Evolutionary conservation across 371 early-diverging fungal species (phyloP).

Genomic region (Mortierella sp.): DNA sequence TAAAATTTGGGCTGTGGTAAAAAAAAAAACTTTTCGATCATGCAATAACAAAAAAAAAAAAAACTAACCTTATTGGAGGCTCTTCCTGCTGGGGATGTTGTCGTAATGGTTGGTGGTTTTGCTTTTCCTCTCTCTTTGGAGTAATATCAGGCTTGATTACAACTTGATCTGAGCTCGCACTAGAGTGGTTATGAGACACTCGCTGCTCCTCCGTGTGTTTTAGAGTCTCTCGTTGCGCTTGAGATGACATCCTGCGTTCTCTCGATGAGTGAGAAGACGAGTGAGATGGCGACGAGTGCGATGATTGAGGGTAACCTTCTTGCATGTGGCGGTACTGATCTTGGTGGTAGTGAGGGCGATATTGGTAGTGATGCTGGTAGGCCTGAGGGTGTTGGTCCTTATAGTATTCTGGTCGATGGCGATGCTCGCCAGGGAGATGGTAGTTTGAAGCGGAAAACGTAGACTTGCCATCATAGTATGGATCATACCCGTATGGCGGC

Average conservation of each 20-base stretch:
- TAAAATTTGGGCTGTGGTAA: conserved; percentile 1
- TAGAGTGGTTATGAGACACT: background rate
- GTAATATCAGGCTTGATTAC: conserved; percentile 2
- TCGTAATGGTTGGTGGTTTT: background rate
- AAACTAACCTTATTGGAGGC: conserved; percentile 11
- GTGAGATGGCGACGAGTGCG: background rate
- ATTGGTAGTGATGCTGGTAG: background rate
- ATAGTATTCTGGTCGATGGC: background rate
- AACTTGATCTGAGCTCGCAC: background rate
- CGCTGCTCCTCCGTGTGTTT: conserved; percentile 1
- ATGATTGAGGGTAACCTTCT: background rate
- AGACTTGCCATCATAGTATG: background rate
- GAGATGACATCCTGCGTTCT: background rate
- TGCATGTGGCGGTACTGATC: background rate
- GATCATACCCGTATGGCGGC: background rate
- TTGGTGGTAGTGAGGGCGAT: background rate
- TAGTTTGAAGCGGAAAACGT: conserved; percentile 2
- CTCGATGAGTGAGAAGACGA: background rate
- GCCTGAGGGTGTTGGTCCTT: background rate
- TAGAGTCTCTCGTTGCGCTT: background rate
- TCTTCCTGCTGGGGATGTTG: background rate
- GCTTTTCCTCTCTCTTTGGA: background rate
- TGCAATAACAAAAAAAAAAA: background rate
- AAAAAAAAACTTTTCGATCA: background rate
- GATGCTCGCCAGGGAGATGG: conserved; percentile 1